These are phyloP conservation scores for Lipomyces anomalus DNA, from an alignment of 805 yeast species.

Conservation along the genomic window DNA sequence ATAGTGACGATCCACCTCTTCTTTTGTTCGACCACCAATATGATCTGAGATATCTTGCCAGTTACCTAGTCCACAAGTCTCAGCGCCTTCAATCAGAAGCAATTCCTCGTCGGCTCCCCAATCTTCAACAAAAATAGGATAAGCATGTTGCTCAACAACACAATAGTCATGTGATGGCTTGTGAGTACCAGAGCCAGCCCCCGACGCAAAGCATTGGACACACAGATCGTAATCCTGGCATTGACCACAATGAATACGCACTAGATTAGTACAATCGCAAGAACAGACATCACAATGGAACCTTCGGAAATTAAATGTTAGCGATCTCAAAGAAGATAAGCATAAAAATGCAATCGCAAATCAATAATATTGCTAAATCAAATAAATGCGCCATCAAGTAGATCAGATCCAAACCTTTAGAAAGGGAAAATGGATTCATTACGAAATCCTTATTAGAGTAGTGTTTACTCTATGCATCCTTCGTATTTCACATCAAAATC, in stretches of 20 bases:
- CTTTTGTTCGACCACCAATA: conserved; percentile 85
- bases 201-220: conserved; percentile 92
- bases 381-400: no score
- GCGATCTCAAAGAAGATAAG: no score
- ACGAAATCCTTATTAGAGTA: no score
- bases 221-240: conserved; percentile 95
- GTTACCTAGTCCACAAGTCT: conserved; percentile 85
- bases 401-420: no score
- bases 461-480: no score
- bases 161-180: conserved; percentile 91
- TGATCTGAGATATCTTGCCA: conserved; percentile 99
- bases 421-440: no score
- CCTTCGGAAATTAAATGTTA: conserved; percentile 33
- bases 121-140: conserved; percentile 79
- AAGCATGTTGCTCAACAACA: conserved; percentile 89
- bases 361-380: no score
- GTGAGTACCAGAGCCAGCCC: conserved; percentile 73
- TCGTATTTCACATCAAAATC: no score
- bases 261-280: conserved; percentile 90
- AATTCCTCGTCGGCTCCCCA: conserved; percentile 97
- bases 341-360: no score
- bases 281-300: conserved; percentile 95
- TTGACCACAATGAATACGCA: conserved; percentile 83
- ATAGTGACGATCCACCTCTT: conserved; percentile 86
- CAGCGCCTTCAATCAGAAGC: conserved; percentile 82